Conservation (phyloP, 1,284 basidiomycete genomes). For the Afroboletus lepidellus region DNA sequence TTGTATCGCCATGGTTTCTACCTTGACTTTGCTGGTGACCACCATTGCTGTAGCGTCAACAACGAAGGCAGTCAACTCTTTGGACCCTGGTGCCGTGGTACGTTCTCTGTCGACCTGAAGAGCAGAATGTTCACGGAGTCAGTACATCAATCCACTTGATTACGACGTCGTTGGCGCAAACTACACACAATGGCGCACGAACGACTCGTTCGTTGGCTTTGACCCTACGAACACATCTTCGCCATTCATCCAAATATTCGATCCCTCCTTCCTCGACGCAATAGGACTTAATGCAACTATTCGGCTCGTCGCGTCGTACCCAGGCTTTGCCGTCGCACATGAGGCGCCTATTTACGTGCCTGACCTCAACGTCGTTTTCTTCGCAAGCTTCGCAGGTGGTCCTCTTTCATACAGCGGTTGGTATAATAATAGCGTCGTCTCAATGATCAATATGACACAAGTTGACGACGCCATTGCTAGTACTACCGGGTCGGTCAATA, state of each 20-base stretch:
- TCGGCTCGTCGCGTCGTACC: conserved; percentile 54
- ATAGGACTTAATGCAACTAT: conserved; percentile 60
- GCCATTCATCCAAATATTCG: conserved; percentile 72
- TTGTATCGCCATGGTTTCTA: conserved; percentile 2
- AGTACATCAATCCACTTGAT: conserved; percentile 43
- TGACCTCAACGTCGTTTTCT: conserved; percentile 50
- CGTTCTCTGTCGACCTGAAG: not conserved
- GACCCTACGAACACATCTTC: conserved; percentile 46
- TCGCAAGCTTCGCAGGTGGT: conserved; percentile 47
- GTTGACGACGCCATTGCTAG: conserved; percentile 40
- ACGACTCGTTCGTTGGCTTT: conserved; percentile 41
- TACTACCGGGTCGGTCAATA: conserved; percentile 21
- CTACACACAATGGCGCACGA: conserved; percentile 34
- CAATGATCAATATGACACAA: conserved; percentile 46
- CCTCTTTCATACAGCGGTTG: conserved; percentile 39
- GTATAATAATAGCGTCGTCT: conserved; percentile 47
- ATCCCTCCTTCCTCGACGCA: conserved; percentile 56
- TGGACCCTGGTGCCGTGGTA: conserved; percentile 15
- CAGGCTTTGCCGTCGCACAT: conserved; percentile 67
- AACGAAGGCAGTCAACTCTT: not conserved
- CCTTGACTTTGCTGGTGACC: not conserved
- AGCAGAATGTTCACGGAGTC: conserved; percentile 40
- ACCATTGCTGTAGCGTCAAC: not conserved
- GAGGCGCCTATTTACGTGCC: conserved; percentile 66
- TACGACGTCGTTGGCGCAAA: conserved; percentile 45